These are phyloP conservation scores for Pulveroboletus ravenelii DNA, from an alignment of 768 basidiomycete genomes.

Conservation along the genomic window DNA sequence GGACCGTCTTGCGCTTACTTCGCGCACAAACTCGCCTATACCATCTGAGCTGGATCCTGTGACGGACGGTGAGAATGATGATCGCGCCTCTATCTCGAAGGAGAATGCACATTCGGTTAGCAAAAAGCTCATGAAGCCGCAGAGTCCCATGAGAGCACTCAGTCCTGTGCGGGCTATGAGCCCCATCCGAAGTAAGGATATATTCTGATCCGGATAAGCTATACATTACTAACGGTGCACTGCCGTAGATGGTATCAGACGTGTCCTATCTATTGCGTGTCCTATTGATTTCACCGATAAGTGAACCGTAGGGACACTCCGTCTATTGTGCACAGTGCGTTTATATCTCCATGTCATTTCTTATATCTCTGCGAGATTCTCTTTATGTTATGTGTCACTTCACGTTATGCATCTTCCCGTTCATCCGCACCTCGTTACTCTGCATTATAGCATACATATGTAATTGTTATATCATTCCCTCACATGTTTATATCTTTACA, in stretches of 20 bases:
- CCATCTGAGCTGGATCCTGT: neutral
- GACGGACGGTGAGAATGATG: neutral
- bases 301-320: conserved; percentile 5
- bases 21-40: conserved; percentile 3
- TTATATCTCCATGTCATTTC: neutral
- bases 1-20: neutral
- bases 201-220: neutral
- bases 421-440: neutral
- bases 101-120: neutral
- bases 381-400: neutral
- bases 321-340: neutral
- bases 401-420: neutral
- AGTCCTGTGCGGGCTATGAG: conserved; percentile 34
- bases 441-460: neutral
- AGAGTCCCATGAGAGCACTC: conserved; percentile 21
- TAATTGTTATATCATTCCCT: neutral
- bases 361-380: neutral
- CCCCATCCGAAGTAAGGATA: conserved; percentile 14
- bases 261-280: conserved; percentile 22
- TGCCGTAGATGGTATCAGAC: conserved; percentile 25
- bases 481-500: neutral
- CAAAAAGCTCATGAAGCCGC: conserved; percentile 1
- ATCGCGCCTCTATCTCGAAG: neutral
- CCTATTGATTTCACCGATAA: conserved; percentile 3
- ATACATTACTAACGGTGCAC: conserved; percentile 3